Evolutionary conservation across 345 rosid species (phyloP).

Genomic region (Gossypium australe): DNA sequence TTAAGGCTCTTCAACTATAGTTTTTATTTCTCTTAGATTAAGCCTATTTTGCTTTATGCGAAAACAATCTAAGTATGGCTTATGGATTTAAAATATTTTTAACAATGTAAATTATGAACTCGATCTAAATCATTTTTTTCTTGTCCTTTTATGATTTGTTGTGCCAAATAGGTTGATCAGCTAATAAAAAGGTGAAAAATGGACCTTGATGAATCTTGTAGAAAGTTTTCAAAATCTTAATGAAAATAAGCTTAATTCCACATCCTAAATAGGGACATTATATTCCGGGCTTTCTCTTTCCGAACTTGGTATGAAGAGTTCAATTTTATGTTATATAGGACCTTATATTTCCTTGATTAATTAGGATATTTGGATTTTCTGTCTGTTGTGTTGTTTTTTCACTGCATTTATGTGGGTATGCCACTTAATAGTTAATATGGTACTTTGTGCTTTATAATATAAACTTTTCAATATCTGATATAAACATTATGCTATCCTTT

Average conservation of each 20-base stretch:
- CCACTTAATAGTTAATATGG: background rate
- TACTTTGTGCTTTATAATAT: background rate
- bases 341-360: background rate
- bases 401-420: background rate
- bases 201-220: background rate
- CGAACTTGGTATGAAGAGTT: background rate
- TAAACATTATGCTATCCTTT: background rate
- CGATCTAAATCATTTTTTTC: background rate
- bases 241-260: background rate
- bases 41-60: background rate
- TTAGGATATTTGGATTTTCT: background rate
- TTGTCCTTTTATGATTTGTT: conserved; percentile 1
- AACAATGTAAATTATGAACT: background rate
- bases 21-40: background rate
- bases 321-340: background rate
- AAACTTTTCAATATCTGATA: background rate
- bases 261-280: background rate
- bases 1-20: background rate
- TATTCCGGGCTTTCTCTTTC: background rate
- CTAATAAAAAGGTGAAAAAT: background rate
- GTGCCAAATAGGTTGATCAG: conserved; percentile 1
- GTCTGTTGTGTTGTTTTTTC: background rate
- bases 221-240: background rate
- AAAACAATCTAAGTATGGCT: background rate
- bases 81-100: background rate